phyloP scores from a whole-genome alignment of 1,284 basidiomycete genomes.

The Cutaneotrichosporon sp. region DNA sequence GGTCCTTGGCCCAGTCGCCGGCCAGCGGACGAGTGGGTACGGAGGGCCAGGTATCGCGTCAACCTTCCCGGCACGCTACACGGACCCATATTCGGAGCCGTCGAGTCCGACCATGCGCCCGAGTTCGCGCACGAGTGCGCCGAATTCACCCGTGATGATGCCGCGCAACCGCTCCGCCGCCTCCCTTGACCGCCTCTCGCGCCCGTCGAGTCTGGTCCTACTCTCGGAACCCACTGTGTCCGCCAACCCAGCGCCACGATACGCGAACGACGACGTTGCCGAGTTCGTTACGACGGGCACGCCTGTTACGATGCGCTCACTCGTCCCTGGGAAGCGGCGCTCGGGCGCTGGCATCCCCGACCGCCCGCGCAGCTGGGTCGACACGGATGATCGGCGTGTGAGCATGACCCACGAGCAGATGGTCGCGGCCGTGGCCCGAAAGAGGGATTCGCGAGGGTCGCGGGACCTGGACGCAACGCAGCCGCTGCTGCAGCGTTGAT shows the following conservation, averaged over 20 bases:
- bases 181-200: not conserved
- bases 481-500: not conserved
- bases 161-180: not conserved
- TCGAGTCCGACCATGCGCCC: not conserved
- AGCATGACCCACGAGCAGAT: not conserved
- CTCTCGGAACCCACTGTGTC: not conserved
- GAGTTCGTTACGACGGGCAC: not conserved
- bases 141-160: not conserved
- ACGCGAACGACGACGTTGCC: not conserved
- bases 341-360: not conserved
- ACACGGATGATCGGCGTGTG: not conserved
- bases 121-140: not conserved
- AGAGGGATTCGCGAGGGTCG: not conserved
- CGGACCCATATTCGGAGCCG: not conserved
- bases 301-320: not conserved
- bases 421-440: not conserved
- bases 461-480: not conserved
- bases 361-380: not conserved
- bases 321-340: not conserved
- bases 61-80: slow-evolving; percentile 1
- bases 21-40: not conserved
- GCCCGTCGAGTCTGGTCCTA: not conserved
- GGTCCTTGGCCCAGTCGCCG: not conserved
- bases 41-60: not conserved
- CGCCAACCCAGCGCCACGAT: not conserved